Evolutionary conservation across 305 asterid genomes (phyloP).

Genomic region (Coffea humblotiana): DNA sequence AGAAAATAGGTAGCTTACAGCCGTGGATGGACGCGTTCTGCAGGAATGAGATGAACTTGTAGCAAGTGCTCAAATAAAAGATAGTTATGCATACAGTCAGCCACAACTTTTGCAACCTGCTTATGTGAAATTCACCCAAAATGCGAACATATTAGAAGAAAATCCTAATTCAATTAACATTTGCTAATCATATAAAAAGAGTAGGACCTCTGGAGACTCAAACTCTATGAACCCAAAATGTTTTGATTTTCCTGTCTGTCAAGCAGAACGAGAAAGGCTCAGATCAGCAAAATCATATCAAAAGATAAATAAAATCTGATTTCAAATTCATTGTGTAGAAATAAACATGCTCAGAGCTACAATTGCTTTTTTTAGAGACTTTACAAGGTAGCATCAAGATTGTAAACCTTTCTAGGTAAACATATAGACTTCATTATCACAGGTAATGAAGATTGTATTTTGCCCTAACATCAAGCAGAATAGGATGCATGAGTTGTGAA

Average conservation of each 20-base stretch:
- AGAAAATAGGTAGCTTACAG: conserved; percentile 46
- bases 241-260: conserved; percentile 87
- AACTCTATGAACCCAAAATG: conserved; percentile 93
- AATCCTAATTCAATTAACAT: not conserved
- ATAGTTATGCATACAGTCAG: conserved; percentile 86
- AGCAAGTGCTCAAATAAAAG: conserved; percentile 79
- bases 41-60: conserved; percentile 73
- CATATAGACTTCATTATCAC: not conserved
- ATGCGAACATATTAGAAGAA: conserved; percentile 1
- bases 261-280: conserved; percentile 15
- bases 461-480: not conserved
- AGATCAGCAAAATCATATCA: conserved; percentile 16
- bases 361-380: not conserved
- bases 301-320: not conserved
- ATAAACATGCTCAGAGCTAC: not conserved
- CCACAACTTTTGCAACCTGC: conserved; percentile 89
- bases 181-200: conserved; percentile 13
- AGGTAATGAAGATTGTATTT: not conserved
- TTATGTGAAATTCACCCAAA: conserved; percentile 8
- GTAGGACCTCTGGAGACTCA: conserved; percentile 79
- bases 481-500: not conserved
- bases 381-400: not conserved
- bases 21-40: conserved; percentile 71
- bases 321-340: not conserved
- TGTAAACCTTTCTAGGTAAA: not conserved